Evolutionary conservation across 2,329 filamentous ascomycete species (phyloP).

Genomic region (Microsporum canis): DNA sequence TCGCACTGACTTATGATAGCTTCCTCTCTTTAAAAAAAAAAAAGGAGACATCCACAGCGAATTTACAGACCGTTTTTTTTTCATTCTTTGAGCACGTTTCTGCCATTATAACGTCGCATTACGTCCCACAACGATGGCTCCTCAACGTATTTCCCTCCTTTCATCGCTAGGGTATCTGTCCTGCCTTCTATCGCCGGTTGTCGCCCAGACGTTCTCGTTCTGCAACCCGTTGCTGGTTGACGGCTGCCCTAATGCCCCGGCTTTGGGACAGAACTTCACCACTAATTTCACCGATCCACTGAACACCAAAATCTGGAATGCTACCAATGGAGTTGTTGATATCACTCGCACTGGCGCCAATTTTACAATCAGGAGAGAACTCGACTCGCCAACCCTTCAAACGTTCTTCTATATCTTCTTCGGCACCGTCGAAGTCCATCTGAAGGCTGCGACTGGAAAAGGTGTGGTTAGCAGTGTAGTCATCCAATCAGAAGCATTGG

Average conservation of each 20-base stretch:
- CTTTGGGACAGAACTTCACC: slow-evolving; percentile 42
- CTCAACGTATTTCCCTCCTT: slow-evolving; percentile 13
- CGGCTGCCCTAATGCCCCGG: slow-evolving; percentile 59
- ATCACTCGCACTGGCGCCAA: slow-evolving; percentile 61
- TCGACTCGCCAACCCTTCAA: slow-evolving; percentile 74
- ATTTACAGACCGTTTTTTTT: background rate
- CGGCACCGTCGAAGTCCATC: slow-evolving; percentile 70
- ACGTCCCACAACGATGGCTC: slow-evolving; percentile 6
- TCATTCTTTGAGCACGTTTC: slow-evolving; percentile 1
- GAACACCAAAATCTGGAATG: slow-evolving; percentile 59
- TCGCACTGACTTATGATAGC: background rate
- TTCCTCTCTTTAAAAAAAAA: background rate
- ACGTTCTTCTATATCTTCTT: slow-evolving; percentile 99
- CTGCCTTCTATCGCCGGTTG: slow-evolving; percentile 21
- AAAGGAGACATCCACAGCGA: background rate
- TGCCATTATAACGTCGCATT: slow-evolving; percentile 2
- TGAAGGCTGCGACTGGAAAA: slow-evolving; percentile 75
- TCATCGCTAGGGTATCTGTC: slow-evolving; percentile 20
- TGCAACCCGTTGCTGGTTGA: slow-evolving; percentile 70
- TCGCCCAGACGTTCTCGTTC: slow-evolving; percentile 61
- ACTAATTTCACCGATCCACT: slow-evolving; percentile 40
- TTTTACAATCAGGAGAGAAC: slow-evolving; percentile 65
- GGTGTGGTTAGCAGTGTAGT: slow-evolving; percentile 91
- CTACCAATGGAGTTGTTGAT: slow-evolving; percentile 53
- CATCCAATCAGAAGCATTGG: slow-evolving; percentile 80